Conservation (phyloP, 352 stramenopile species). For the Nothophytophthora sp. region DNA sequence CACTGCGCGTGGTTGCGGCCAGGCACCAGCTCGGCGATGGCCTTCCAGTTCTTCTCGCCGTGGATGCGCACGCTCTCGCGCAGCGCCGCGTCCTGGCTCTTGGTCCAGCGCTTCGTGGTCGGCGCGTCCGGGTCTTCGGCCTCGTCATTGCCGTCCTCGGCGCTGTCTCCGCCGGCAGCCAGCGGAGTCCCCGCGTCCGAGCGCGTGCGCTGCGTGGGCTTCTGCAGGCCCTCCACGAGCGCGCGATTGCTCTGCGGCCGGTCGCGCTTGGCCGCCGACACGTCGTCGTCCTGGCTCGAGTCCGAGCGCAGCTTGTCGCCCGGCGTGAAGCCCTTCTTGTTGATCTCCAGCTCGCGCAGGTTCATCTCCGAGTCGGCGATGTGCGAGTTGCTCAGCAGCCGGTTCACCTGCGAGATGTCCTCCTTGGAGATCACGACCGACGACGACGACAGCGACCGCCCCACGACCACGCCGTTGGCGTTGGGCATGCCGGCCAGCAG, state of each 20-base stretch:
- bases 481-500: slow-evolving; percentile 37
- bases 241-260: slow-evolving; percentile 66
- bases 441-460: slow-evolving; percentile 67
- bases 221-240: slow-evolving; percentile 60
- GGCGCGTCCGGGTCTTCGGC: slow-evolving; percentile 70
- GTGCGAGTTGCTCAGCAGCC: slow-evolving; percentile 72
- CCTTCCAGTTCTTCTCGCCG: slow-evolving; percentile 91
- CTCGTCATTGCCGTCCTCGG: slow-evolving; percentile 39
- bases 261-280: slow-evolving; percentile 63
- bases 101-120: slow-evolving; percentile 88
- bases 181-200: slow-evolving; percentile 32
- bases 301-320: slow-evolving; percentile 5
- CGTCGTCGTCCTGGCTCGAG: slow-evolving; percentile 28
- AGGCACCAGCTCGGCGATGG: slow-evolving; percentile 82
- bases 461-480: slow-evolving; percentile 24
- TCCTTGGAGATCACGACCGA: slow-evolving; percentile 78
- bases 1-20: slow-evolving; percentile 89
- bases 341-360: slow-evolving; percentile 77
- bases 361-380: slow-evolving; percentile 83
- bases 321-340: slow-evolving; percentile 56
- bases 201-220: slow-evolving; percentile 62
- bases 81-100: slow-evolving; percentile 83
- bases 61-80: slow-evolving; percentile 82
- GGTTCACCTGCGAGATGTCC: slow-evolving; percentile 72
- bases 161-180: slow-evolving; percentile 16